Evolutionary conservation across 768 basidiomycete species (phyloP), one percentile per base, ranked within the genome.

Genomic region (Pulveroboletus sp.): DNA sequence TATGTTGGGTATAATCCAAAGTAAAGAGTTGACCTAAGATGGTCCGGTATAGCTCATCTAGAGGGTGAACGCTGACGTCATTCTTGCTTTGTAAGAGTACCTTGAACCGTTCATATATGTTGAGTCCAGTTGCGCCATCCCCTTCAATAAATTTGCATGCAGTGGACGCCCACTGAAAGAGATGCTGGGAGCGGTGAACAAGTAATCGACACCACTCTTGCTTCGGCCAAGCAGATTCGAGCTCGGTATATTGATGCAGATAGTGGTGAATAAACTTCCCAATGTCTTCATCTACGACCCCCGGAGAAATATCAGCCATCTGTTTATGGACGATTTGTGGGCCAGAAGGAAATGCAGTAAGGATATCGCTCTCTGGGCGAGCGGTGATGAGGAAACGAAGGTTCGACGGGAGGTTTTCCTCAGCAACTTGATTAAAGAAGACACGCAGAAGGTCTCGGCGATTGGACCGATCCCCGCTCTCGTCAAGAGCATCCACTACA

Each of bases 401-500:
- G 47, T 59, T 59, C 2, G 31, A 14, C 5, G 68, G 66, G 5
- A 67, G 42, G 6, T 44, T 41, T 3, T 54, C 31, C 3, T 49
- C 52, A 6, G 50, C 10, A 10, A 59, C 26, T 18, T 56, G 53
- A 15, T 48, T 41, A 9, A 35, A 44, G 35, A 69, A 21, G 26
- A 56, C 43, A 6, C 28, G 27, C 8, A 73, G 57, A 36, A 72
- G 54, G 1, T 45, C 39, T 14, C 50, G 45, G 17, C 63, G 62
- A 47, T 24, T 27, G 8, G 45, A 14, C 6, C 15, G 43, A 26
- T 63, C 55, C 7, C 58, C 59, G 39, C 65, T 63, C 44, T 63
- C 59, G 31, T 70, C 65, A n/a, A 71, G 54, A 9, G 58, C 70
- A 38, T 74, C 71, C 15, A 73, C 61, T 17, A 73, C 58, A 7